These are phyloP conservation scores for Claviceps pusilla DNA, from an alignment of 2,329 filamentous ascomycete species.

Conservation along the genomic window DNA sequence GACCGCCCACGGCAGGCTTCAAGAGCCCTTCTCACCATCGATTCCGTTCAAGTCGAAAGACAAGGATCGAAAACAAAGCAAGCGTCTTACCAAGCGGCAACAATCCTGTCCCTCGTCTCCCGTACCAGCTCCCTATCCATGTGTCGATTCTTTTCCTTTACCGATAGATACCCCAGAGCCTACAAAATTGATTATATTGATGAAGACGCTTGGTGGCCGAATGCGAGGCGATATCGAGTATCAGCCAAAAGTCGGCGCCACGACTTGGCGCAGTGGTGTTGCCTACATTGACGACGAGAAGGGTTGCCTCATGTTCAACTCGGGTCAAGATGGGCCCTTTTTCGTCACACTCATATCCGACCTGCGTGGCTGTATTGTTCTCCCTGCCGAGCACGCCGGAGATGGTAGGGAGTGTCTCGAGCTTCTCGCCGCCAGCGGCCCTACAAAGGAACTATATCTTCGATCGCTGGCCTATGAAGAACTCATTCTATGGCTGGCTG, in stretches of 20 bases:
- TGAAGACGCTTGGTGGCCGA: conserved; percentile 62
- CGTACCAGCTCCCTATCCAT: conserved; percentile 36
- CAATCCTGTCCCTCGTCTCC: conserved; percentile 45
- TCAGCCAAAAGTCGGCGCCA: conserved; percentile 38
- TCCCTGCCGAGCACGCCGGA: conserved; percentile 34
- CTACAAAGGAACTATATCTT: conserved; percentile 45
- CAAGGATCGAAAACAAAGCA: conserved; percentile 30
- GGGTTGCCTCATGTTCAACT: conserved; percentile 60
- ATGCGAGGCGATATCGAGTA: conserved; percentile 72
- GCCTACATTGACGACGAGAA: conserved; percentile 66
- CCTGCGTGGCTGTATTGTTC: conserved; percentile 57
- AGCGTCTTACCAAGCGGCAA: conserved; percentile 40
- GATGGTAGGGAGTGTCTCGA: conserved; percentile 36
- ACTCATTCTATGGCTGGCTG: conserved; percentile 66
- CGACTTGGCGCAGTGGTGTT: conserved; percentile 54
- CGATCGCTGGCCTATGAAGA: conserved; percentile 50
- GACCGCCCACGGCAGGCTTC: conserved; percentile 20
- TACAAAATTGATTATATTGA: conserved; percentile 56
- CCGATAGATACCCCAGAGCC: conserved; percentile 52
- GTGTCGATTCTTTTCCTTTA: conserved; percentile 43
- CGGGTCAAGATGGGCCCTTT: conserved; percentile 48
- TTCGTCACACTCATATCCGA: conserved; percentile 56
- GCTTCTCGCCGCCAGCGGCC: conserved; percentile 32
- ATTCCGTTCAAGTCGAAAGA: conserved; percentile 3
- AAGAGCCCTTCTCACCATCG: conserved; percentile 17